A percentile compares a stretch with the other conserved stretches of the same genome.
Conservation (phyloP, 768 basidiomycete species). For the Thelephora ganbajun region DNA sequence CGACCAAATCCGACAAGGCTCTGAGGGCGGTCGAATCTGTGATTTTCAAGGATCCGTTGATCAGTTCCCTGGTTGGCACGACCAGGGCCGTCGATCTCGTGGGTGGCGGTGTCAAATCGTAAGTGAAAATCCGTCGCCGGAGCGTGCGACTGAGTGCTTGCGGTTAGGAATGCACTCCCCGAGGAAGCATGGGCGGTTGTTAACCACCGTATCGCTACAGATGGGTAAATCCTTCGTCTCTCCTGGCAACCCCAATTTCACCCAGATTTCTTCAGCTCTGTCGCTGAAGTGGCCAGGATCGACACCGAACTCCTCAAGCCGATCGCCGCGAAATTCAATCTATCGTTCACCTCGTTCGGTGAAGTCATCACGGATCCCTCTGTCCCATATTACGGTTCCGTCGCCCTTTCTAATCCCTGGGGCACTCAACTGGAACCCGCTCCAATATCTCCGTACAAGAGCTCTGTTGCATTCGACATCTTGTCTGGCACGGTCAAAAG, state of each 20-base stretch:
- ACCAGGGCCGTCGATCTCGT: conserved; percentile 69
- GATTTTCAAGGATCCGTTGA: conserved; percentile 18
- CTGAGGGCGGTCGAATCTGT: conserved; percentile 37
- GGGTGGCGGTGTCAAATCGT: conserved; percentile 17
- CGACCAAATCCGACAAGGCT: conserved; percentile 33
- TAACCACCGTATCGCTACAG: conserved; percentile 60
- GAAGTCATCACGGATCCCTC: conserved; percentile 18
- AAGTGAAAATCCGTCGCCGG: too few species aligned
- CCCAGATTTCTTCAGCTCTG: conserved; percentile 13
- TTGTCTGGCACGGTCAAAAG: conserved; percentile 20
- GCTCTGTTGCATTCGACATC: conserved; percentile 16
- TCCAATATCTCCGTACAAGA: conserved; percentile 36
- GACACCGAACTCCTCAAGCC: conserved; percentile 28
- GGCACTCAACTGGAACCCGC: conserved; percentile 47
- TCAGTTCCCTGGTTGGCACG: conserved; percentile 42
- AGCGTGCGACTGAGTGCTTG: not conserved
- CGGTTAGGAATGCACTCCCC: conserved; percentile 50
- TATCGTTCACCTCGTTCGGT: conserved; percentile 49
- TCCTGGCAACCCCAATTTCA: not conserved
- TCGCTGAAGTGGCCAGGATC: conserved; percentile 29
- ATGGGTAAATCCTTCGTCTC: conserved; percentile 15
- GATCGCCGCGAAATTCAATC: conserved; percentile 38
- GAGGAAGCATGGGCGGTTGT: conserved; percentile 57
- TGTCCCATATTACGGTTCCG: conserved; percentile 25
- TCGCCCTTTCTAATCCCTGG: conserved; percentile 37